Conservation (phyloP, 257 asterid species). For the Solanum chilense region DNA sequence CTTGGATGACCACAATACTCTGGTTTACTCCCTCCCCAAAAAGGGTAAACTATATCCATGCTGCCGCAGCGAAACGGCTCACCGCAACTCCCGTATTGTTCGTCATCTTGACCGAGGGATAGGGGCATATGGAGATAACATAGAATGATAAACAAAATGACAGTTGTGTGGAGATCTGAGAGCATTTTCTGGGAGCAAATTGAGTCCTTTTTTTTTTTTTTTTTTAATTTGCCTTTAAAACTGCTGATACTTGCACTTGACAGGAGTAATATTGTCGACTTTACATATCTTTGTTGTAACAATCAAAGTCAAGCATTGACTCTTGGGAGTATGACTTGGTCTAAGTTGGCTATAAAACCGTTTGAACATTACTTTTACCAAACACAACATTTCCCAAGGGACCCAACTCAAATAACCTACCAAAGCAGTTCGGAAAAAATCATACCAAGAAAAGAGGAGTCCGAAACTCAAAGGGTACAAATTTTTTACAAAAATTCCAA, state of each 20-base stretch:
- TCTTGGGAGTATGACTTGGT: neutral
- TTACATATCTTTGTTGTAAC: neutral
- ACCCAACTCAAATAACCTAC: no score
- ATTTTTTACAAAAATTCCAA: no score
- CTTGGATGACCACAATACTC: constrained; percentile 44
- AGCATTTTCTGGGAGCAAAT: neutral
- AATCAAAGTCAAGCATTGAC: neutral
- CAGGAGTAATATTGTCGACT: neutral
- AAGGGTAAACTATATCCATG: constrained; percentile 28
- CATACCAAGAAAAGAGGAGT: no score
- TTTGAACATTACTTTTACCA: neutral
- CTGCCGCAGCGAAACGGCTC: constrained; percentile 16
- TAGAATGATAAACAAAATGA: neutral
- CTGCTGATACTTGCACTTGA: neutral
- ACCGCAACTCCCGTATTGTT: constrained; percentile 7
- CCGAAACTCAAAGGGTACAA: no score
- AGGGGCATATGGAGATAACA: constrained; percentile 2
- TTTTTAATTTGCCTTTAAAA: neutral
- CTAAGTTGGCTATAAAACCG: neutral
- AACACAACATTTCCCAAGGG: neutral
- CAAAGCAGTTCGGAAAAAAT: neutral
- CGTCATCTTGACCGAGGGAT: constrained; percentile 12
- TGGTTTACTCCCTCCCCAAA: constrained; percentile 33
- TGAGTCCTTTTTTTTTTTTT: neutral
- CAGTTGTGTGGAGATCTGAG: neutral